Conservation (phyloP, 306 rosid species). For the Vigna hirtella region DNA sequence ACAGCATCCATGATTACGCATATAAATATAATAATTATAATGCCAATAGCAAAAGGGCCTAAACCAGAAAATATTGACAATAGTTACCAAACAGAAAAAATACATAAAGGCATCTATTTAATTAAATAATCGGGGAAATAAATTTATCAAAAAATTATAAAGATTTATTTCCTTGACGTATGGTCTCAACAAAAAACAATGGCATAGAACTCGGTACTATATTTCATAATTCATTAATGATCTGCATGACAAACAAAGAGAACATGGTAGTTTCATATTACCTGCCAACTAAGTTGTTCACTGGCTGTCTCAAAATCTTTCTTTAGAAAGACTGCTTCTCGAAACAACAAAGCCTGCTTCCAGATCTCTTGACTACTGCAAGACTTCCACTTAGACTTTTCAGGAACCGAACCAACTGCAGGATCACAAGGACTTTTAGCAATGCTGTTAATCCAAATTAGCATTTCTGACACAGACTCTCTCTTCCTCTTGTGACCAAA, state of each 20-base stretch:
- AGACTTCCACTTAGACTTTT: slow-evolving; percentile 74
- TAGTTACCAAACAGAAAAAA: slow-evolving; percentile 1
- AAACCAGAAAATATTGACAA: neutral
- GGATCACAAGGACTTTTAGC: slow-evolving; percentile 81
- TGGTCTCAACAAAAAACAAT: slow-evolving; percentile 16
- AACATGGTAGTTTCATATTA: slow-evolving; percentile 37
- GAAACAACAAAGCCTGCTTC: slow-evolving; percentile 78
- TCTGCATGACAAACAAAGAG: slow-evolving; percentile 12
- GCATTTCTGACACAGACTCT: slow-evolving; percentile 55
- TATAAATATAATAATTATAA: slow-evolving; percentile 14
- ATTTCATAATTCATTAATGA: slow-evolving; percentile 4
- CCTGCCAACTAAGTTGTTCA: slow-evolving; percentile 71
- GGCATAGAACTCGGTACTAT: slow-evolving; percentile 1
- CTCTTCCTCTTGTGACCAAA: slow-evolving; percentile 57
- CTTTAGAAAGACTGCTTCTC: slow-evolving; percentile 64
- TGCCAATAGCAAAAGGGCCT: neutral
- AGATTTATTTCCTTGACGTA: neutral
- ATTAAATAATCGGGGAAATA: slow-evolving; percentile 13
- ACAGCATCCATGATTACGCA: neutral
- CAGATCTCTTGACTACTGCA: slow-evolving; percentile 57
- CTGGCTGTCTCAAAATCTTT: slow-evolving; percentile 50
- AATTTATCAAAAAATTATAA: neutral
- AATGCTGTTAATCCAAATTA: slow-evolving; percentile 63
- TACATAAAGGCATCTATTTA: neutral
- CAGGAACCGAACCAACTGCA: slow-evolving; percentile 64